Base-by-base conservation (phyloP, 2,329 filamentous ascomycete genomes). In the Ascochyta clinopodiicola region DNA sequence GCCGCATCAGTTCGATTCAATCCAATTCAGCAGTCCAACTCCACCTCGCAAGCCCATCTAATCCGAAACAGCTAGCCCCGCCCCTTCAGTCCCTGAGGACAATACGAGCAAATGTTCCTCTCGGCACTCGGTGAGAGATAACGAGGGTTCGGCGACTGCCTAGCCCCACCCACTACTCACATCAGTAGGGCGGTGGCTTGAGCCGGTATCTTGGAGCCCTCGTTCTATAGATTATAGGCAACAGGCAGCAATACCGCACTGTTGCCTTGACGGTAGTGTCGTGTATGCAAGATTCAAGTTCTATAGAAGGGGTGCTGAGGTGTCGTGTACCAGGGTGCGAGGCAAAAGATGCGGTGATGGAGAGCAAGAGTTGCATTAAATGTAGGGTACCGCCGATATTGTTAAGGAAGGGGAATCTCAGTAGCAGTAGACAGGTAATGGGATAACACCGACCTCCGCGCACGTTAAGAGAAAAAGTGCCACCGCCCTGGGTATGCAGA, bases 341-440 rank as follows among this genome's bases (percentile, higher is more conserved):
- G 17, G 19, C 17, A 13, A 22, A 7, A 15, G 12, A 6, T 17
- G 7, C 10, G 3, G 19, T 29, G 38, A 17, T 13, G 4, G 22
- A 3, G 21, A 22, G 13, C 7, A 10, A 17, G 22, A 31, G 21
- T 46, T 51, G 42, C 36, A 46, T 45, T 43, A 43, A 36, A 9
- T 38, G 15, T 56, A 51, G n/a, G 42, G 6, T 56, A 56, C 46
- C 42, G 38, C 46, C 46, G 17, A 38, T 51, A 32, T 38, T 38
- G 21, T 24, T 46, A 46, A n/a, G 27, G 51, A 50, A 47, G 52
- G 52, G 52, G 52, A 51, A 56, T 56, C 52, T 56, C 37, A 43
- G 37, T 46, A 44, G 21, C 37, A 43, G 37, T 46, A 44, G 21
- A 21, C n/a, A 34, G 15, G 2, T 39, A 47, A 39, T 21, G 45